Evolutionary conservation across 257 asterid species (phyloP).

Genomic region (Leonotis leonurus): DNA sequence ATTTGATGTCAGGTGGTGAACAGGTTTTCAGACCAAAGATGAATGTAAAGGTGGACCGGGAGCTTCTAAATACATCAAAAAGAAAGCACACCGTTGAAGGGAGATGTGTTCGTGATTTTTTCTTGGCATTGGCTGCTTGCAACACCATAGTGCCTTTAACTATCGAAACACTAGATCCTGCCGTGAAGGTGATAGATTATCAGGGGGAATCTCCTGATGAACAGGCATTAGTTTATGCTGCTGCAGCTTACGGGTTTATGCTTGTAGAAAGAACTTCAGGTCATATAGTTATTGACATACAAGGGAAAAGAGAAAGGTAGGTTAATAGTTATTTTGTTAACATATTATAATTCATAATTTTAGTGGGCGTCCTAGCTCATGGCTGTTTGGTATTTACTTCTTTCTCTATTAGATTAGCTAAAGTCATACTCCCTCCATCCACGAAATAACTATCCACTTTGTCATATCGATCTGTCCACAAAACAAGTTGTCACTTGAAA

Average conservation of each 20-base stretch:
- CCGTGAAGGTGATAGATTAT: conserved; percentile 64
- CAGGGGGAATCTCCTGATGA: conserved; percentile 99
- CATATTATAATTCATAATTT: neutral
- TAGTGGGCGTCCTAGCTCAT: conserved; percentile 1
- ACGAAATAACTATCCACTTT: too few species aligned
- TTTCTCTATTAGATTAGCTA: neutral
- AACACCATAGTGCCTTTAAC: conserved; percentile 89
- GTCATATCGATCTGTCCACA: too few species aligned
- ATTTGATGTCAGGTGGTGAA: conserved; percentile 46
- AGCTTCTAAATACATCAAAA: conserved; percentile 54
- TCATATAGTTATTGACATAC: conserved; percentile 72
- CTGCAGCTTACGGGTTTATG: conserved; percentile 94
- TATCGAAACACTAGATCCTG: conserved; percentile 65
- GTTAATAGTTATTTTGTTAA: conserved; percentile 10
- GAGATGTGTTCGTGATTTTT: conserved; percentile 53
- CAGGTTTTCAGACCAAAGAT: conserved; percentile 68
- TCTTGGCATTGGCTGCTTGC: conserved; percentile 94
- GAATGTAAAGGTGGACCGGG: conserved; percentile 60
- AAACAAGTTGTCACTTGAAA: too few species aligned
- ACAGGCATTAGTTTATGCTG: conserved; percentile 94
- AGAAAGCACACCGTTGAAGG: conserved; percentile 43
- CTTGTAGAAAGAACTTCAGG: conserved; percentile 97
- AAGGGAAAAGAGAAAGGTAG: conserved; percentile 85
- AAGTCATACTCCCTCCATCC: too few species aligned
- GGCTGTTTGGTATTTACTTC: neutral